Evolutionary conservation across 1,139 yeast species (phyloP).

Genomic region (Geotrichum citri-aurantii): DNA sequence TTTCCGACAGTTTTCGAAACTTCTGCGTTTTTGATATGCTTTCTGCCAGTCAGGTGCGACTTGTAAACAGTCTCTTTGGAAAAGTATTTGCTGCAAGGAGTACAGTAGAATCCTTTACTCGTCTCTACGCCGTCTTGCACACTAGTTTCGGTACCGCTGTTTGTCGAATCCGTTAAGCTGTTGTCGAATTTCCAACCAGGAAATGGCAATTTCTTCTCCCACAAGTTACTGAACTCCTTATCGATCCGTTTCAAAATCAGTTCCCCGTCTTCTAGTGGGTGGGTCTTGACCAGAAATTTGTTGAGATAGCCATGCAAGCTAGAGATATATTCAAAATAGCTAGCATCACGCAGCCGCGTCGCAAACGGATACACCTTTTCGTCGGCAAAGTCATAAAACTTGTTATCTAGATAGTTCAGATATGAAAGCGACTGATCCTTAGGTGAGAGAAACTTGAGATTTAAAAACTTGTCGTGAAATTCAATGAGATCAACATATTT

Average conservation of each 20-base stretch:
- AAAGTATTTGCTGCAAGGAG: constrained; percentile 59
- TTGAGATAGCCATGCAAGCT: constrained; percentile 45
- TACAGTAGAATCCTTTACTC: constrained; percentile 43
- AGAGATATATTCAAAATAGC: constrained; percentile 43
- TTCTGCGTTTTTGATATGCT: constrained; percentile 53
- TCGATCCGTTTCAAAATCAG: constrained; percentile 36
- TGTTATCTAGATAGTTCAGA: constrained; percentile 44
- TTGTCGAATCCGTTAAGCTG: constrained; percentile 31
- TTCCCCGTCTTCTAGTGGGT: constrained; percentile 48
- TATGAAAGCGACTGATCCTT: constrained; percentile 38
- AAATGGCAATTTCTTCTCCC: constrained; percentile 25
- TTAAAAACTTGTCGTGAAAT: constrained; percentile 49
- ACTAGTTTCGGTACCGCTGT: constrained; percentile 1
- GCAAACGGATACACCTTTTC: constrained; percentile 22
- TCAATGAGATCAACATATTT: constrained; percentile 52
- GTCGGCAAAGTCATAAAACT: constrained; percentile 42
- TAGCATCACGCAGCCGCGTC: constrained; percentile 28
- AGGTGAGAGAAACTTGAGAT: constrained; percentile 33
- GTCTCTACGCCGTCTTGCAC: constrained; percentile 17
- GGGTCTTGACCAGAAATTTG: constrained; percentile 42
- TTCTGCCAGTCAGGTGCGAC: constrained; percentile 70
- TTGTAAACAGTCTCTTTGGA: constrained; percentile 59
- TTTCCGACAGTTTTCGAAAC: background rate
- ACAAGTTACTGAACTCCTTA: constrained; percentile 34
- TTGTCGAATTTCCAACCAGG: constrained; percentile 24